Evolutionary conservation across 192 early-diverging fungal genomes (phyloP).

Genomic region (Ambispora gerdemannii): DNA sequence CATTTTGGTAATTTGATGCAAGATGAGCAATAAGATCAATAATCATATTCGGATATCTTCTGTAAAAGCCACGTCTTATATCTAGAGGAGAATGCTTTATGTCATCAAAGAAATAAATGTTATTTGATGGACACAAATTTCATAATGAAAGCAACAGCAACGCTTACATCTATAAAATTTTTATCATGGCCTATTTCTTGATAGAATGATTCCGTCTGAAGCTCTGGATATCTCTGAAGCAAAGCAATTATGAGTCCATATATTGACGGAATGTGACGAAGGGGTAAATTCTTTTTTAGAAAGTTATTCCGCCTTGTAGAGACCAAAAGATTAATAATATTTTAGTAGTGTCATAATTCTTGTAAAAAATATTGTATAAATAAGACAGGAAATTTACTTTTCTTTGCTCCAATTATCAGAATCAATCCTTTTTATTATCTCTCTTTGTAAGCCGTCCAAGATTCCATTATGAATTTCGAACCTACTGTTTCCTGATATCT

Average conservation of each 20-base stretch:
- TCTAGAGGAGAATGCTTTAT: conserved; percentile 24
- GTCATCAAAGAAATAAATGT: conserved; percentile 5
- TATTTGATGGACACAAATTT: neutral
- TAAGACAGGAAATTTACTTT: neutral
- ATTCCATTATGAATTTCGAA: conserved; percentile 11
- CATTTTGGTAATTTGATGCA: neutral
- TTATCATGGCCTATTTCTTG: neutral
- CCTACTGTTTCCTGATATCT: conserved; percentile 8
- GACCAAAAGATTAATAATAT: neutral
- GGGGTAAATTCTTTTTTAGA: neutral
- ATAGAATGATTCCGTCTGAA: neutral
- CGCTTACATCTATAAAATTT: conserved; percentile 1
- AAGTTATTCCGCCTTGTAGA: conserved; percentile 3
- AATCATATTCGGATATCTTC: neutral
- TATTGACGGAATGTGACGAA: conserved; percentile 2
- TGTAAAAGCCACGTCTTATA: conserved; percentile 17
- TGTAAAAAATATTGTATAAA: neutral
- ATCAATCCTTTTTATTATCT: conserved; percentile 5
- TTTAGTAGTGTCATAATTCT: neutral
- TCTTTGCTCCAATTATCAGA: conserved; percentile 12
- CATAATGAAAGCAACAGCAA: neutral
- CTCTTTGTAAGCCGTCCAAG: neutral
- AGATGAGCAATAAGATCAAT: neutral
- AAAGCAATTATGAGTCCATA: neutral
- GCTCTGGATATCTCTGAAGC: conserved; percentile 19